Evolutionary conservation across 331 rosid genomes (phyloP).

Genomic region (Erythrophleum ivorense): DNA sequence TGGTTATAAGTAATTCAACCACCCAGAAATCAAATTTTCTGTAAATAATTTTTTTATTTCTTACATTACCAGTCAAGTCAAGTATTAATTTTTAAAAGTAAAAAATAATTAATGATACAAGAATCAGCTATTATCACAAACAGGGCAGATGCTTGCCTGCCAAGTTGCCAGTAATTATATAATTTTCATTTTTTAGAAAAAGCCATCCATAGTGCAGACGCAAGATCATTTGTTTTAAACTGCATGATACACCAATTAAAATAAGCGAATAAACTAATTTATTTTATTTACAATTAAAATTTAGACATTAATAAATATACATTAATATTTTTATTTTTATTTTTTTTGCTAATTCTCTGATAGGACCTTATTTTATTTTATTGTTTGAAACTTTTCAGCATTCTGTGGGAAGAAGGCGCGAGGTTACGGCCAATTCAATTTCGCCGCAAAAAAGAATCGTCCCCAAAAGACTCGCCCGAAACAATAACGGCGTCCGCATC

Average conservation of each 20-base stretch:
- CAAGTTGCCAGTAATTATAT: too few species aligned
- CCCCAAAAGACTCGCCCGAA: constrained; percentile 37
- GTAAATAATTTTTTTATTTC: too few species aligned
- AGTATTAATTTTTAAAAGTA: too few species aligned
- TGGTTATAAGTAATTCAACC: too few species aligned
- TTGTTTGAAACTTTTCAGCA: constrained; percentile 6
- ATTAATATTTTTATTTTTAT: background rate
- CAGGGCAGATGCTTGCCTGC: too few species aligned
- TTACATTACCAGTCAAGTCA: too few species aligned
- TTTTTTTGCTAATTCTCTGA: background rate
- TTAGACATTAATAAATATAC: constrained; percentile 17
- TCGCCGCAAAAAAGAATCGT: constrained; percentile 35
- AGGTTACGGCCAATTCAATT: constrained; percentile 16
- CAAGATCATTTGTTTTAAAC: background rate
- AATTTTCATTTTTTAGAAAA: background rate
- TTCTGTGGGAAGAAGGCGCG: too few species aligned
- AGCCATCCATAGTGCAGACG: background rate
- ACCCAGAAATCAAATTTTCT: too few species aligned
- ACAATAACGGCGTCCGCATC: constrained; percentile 57
- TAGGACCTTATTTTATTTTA: background rate
- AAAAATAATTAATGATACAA: too few species aligned
- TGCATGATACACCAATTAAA: background rate
- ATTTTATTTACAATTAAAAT: constrained; percentile 31
- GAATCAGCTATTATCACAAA: too few species aligned
- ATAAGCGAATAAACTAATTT: background rate